phyloP scores from a whole-genome alignment of 1,284 basidiomycete species.

The Anthracocystis setariae region DNA sequence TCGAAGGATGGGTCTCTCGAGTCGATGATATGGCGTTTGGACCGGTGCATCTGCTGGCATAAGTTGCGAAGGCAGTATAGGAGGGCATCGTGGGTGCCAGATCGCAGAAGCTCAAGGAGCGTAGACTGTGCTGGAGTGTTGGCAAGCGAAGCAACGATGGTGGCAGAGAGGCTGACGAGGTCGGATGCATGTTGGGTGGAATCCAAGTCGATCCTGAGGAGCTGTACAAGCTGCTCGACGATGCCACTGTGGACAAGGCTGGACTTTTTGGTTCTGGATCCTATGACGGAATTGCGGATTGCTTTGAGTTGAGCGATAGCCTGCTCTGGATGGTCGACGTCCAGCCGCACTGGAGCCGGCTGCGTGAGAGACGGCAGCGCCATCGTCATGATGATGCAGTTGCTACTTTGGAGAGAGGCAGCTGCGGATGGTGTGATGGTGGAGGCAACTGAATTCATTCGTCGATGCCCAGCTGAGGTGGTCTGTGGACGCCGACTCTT shows the following conservation, averaged over 20 bases:
- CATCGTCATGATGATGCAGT: slow-evolving; percentile 17
- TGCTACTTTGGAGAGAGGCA: no score
- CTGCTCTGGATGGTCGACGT: slow-evolving; percentile 33
- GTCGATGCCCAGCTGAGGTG: no score
- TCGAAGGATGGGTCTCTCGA: slow-evolving; percentile 4
- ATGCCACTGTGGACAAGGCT: slow-evolving; percentile 38
- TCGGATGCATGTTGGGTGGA: slow-evolving; percentile 26
- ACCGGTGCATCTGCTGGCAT: slow-evolving; percentile 10
- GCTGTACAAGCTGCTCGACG: slow-evolving; percentile 43
- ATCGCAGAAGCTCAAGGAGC: slow-evolving; percentile 41
- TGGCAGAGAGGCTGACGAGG: slow-evolving; percentile 42
- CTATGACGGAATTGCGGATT: slow-evolving; percentile 51
- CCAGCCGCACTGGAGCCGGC: slow-evolving; percentile 11
- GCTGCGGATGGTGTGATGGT: no score
- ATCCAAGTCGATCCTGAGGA: slow-evolving; percentile 34
- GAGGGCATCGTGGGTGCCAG: slow-evolving; percentile 43
- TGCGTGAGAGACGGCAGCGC: slow-evolving; percentile 14
- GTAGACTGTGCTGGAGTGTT: slow-evolving; percentile 44
- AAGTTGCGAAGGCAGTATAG: slow-evolving; percentile 36
- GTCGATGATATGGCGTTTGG: slow-evolving; percentile 26
- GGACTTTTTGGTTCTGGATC: slow-evolving; percentile 50
- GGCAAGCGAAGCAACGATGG: slow-evolving; percentile 48
- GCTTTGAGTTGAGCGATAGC: slow-evolving; percentile 42
- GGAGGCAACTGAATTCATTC: no score
- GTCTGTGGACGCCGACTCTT: no score